Evolutionary conservation across 495 filamentous ascomycete species (phyloP), one percentile per base, ranked within the genome.

Genomic region (Podospora pseudocomata): DNA sequence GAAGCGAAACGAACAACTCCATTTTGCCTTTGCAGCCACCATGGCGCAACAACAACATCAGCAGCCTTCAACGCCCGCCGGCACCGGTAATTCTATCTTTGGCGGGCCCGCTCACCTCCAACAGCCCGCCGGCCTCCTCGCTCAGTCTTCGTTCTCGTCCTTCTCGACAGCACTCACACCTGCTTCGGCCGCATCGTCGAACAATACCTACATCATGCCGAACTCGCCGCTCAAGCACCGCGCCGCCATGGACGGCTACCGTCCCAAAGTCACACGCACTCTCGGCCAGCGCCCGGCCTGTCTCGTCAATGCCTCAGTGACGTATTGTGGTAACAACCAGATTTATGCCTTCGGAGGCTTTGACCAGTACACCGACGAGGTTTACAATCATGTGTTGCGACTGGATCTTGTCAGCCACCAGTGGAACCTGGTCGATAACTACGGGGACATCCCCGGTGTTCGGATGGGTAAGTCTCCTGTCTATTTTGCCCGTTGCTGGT

Each of bases 301-400:
- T 74, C 86, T 99, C 55, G 94, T 98, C 65, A 98, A 97, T 83
- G 95, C 95, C 65, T 97, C 96, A 16, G 93, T 98, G 64, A 98
- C 95, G 19, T 97, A 96, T 78, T 96, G 94, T 74, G 92, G 92
- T 59, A 92, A 96, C 78, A 93, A 97, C 80, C 88, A 91, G 75
- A 97, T 99, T 72, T 97, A 97, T 80, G 95, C 94, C 28, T 99
- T 99, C 80, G 95, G 95, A 15, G 95, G 95, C n/a, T 99, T 99
- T 72, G 95, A 99, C 75, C 94, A 97, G 76, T 98, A 95, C 75
- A 98, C 95, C 9, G 95, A 99, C 77, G 95, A 99, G 84, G 95
- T 99, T 28, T 99, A 98, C 83, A 99, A 99, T 75, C 96, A 98
- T 81, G 95, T 99, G 60, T 83, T 99, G 60, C 89, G 86, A 71